Percentiles rank a stretch among this genome's conserved stretches.
phyloP scores from a whole-genome alignment of 1,284 basidiomycete genomes.

The Phlebopus sp. region DNA sequence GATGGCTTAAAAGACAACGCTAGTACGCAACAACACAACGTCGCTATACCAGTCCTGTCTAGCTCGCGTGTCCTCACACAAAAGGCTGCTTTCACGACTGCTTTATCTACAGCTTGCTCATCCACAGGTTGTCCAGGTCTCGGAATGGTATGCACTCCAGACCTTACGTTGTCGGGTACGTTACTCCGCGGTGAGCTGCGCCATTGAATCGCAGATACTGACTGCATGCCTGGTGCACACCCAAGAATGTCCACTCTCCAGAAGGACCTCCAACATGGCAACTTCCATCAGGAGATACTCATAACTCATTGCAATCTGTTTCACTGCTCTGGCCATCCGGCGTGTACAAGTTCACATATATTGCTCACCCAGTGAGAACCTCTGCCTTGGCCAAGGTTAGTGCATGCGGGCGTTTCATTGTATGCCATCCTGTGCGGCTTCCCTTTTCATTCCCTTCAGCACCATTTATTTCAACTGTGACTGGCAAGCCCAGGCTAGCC shows the following conservation, averaged over 20 bases:
- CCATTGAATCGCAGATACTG: not conserved
- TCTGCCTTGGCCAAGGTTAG: not conserved
- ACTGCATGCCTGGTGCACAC: not conserved
- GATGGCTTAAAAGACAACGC: not conserved
- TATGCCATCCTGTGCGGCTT: not conserved
- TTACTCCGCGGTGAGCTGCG: slow-evolving; percentile 8
- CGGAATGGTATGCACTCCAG: not conserved
- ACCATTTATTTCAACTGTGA: not conserved
- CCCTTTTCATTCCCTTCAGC: not conserved
- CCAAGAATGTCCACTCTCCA: slow-evolving; percentile 1
- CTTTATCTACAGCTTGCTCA: too few species aligned
- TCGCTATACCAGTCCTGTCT: too few species aligned
- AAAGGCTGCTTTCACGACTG: too few species aligned
- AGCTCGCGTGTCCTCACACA: too few species aligned
- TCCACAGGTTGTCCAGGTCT: not conserved
- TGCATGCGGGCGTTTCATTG: not conserved
- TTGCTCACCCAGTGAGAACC: too few species aligned
- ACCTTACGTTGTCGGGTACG: slow-evolving; percentile 7
- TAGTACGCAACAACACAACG: too few species aligned
- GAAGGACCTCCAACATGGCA: slow-evolving; percentile 4
- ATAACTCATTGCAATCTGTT: slow-evolving; percentile 4
- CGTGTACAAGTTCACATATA: not conserved
- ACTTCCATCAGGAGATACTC: slow-evolving; percentile 4
- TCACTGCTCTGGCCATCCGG: not conserved
- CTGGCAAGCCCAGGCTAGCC: not conserved